Base-by-base conservation (phyloP, 805 yeast species). In the Lipomyces oligophaga region DNA sequence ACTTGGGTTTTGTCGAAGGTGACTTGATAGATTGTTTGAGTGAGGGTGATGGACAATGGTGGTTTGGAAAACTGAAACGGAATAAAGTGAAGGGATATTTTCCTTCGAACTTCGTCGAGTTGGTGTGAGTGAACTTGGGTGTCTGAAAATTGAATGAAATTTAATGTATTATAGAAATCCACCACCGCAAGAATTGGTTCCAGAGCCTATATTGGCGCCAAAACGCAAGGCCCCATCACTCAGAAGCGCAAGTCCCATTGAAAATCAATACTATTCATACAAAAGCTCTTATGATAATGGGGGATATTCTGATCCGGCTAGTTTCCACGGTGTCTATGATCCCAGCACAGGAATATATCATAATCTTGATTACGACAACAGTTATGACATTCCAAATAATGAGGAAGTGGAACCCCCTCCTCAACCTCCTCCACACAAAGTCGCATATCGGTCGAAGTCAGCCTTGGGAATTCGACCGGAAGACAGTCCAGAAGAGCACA, bases 1-100 rank as follows among this genome's bases (percentile, higher is more conserved):
- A 93, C 62, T 72, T 93, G 34, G 97, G 97, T 0, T 93, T 93
- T 63, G 75, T 89, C 18, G 97, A 93, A 67, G 95, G 94, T 41
- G 97, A 93, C 62, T 70, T 85, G 41, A 85, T 93, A 58, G 95
- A 87, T 53, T 95, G 93, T 3, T 76, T 80, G 42, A 73, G 79
- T 49, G 69, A 79, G 8, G 85, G 90, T 3, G 95, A 93, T 61
- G 96, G 95, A 16, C 81, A 81, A 59, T 87, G 95, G 94, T 88
- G 90, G 83, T 85, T 79, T 59, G 98, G 98, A 1, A 72, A 75
- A 51, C 74, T 90, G 45, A 69, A 80, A 55, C 74, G 97, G 61
- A 88, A 86, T 66, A 85, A 80, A 52, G 78, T 85, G 57, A 78
- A 79, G 31, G 98, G 98, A 0, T 72, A 79, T 38, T 93, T 93